Conservation (phyloP, 2,329 filamentous ascomycete genomes). For the Paecilomyces niveus region DNA sequence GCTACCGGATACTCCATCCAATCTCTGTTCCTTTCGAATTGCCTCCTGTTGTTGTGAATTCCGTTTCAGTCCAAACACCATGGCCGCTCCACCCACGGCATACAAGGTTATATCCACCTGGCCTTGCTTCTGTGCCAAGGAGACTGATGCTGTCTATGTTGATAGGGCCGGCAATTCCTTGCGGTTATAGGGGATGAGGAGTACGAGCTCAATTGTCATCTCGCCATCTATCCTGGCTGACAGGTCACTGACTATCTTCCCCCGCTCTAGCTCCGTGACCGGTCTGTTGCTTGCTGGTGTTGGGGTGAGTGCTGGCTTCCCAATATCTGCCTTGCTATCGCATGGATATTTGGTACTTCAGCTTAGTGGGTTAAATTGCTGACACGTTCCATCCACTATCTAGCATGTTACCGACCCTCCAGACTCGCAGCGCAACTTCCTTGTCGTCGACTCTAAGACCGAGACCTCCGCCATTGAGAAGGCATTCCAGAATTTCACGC, state of each 20-base stretch:
- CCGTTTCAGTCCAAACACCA: background rate
- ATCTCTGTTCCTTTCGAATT: background rate
- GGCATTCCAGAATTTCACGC: constrained; percentile 83
- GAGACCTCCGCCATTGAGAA: constrained; percentile 81
- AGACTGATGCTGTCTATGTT: constrained; percentile 36
- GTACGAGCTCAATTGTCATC: constrained; percentile 16
- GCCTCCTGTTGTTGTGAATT: background rate
- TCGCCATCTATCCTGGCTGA: background rate
- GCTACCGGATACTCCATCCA: background rate
- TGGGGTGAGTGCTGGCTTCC: constrained; percentile 56
- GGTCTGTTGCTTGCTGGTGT: constrained; percentile 92
- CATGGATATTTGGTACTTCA: background rate
- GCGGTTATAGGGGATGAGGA: constrained; percentile 97
- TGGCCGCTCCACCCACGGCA: constrained; percentile 26
- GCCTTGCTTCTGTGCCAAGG: background rate
- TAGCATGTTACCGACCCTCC: constrained; percentile 87
- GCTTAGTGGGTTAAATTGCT: background rate
- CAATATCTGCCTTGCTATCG: background rate
- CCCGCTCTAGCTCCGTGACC: constrained; percentile 72
- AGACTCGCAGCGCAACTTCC: constrained; percentile 92
- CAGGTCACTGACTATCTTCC: constrained; percentile 8
- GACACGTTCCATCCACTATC: background rate
- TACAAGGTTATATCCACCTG: constrained; percentile 43
- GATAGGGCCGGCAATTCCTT: constrained; percentile 81
- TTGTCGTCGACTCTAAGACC: constrained; percentile 92